Conservation (phyloP, 2,329 filamentous ascomycete species). For the Dactylonectria estremocensis region DNA sequence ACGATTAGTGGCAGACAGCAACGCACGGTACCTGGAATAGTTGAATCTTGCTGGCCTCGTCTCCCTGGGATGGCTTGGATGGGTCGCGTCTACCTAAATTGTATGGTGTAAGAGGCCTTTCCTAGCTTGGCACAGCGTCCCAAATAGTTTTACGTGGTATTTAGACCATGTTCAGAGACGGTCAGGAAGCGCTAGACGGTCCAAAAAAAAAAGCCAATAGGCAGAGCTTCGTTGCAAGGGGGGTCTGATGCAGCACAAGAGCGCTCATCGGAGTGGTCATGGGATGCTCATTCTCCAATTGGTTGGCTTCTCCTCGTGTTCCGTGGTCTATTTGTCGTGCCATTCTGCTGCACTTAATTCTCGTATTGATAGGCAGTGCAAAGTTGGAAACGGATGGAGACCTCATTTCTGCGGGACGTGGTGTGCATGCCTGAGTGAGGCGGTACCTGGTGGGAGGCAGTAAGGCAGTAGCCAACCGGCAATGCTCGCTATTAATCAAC, state of each 20-base stretch:
- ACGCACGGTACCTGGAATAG: background rate
- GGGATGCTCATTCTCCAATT: background rate
- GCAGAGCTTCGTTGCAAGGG: too few species aligned
- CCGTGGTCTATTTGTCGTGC: background rate
- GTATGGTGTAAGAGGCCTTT: background rate
- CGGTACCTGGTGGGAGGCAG: background rate
- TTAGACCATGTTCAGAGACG: too few species aligned
- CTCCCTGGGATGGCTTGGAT: background rate
- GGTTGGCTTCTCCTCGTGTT: background rate
- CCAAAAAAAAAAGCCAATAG: too few species aligned
- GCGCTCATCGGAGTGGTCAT: too few species aligned
- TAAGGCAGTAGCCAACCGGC: background rate
- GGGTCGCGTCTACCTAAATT: background rate
- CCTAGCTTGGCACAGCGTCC: background rate
- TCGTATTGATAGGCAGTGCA: background rate
- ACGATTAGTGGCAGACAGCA: too few species aligned
- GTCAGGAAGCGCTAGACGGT: too few species aligned
- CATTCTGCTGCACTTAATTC: background rate
- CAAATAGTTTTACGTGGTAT: too few species aligned
- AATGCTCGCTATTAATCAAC: slow-evolving; percentile 3
- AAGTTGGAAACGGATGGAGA: background rate
- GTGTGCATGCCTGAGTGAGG: slow-evolving; percentile 1
- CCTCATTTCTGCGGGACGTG: slow-evolving; percentile 12
- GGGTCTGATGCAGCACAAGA: too few species aligned
- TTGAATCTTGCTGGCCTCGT: background rate